phyloP scores from a whole-genome alignment of 2,329 filamentous ascomycete species.

The Hypocreales sp. region DNA sequence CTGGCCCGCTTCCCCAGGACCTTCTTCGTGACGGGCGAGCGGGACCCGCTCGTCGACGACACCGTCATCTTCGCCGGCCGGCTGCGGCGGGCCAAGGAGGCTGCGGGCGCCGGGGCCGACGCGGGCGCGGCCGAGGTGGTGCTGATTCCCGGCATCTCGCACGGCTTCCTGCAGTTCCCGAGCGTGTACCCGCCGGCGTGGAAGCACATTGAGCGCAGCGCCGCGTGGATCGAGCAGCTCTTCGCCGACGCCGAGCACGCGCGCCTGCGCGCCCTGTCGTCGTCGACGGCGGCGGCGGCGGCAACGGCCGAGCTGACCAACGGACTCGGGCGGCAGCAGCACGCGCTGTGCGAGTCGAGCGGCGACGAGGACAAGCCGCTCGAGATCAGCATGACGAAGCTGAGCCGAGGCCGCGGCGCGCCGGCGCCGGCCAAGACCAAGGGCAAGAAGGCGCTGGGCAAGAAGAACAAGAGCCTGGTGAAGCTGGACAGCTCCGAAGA shows the following conservation, averaged over 20 bases:
- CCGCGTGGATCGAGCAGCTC: conserved; percentile 66
- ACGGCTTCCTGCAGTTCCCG: conserved; percentile 90
- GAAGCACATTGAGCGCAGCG: conserved; percentile 69
- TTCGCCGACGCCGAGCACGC: conserved; percentile 39
- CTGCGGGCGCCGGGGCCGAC: conserved; percentile 19
- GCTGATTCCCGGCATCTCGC: conserved; percentile 75
- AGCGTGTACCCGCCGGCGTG: conserved; percentile 78
- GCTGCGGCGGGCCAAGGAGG: conserved; percentile 62
- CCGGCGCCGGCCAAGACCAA: conserved; percentile 3
- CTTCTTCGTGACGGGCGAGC: conserved; percentile 86
- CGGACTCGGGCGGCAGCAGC: conserved; percentile 11
- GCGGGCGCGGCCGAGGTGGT: conserved; percentile 49
- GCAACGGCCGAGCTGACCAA: conserved; percentile 1
- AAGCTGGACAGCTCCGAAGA: conserved; percentile 43
- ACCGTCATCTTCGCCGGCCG: conserved; percentile 91
- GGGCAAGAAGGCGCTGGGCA: conserved; percentile 17
- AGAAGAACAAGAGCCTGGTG: conserved; percentile 30
- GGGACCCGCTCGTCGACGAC: conserved; percentile 90
- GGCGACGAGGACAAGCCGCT: conserved; percentile 69
- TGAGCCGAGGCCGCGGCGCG: conserved; percentile 18
- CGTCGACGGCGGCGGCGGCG: background rate
- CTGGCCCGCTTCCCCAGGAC: conserved; percentile 84
- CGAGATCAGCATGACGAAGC: conserved; percentile 57
- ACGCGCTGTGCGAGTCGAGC: conserved; percentile 38
- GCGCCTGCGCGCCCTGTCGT: conserved; percentile 5